phyloP scores from a whole-genome alignment of 2,329 filamentous ascomycete species.

The Alternaria angustiovoidea region DNA sequence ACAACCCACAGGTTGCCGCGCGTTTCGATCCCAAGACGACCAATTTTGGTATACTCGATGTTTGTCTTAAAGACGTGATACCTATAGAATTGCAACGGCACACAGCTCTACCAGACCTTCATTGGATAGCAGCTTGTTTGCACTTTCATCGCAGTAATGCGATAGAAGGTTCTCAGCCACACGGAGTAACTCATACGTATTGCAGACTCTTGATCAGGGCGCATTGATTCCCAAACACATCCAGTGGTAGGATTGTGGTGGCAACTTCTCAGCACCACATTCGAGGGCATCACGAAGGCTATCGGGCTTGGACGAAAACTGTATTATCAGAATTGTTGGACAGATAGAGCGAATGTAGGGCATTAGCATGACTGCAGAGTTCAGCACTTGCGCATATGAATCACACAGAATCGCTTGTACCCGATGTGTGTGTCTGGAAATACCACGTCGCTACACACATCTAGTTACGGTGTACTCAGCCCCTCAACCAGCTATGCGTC shows the following conservation, averaged over 20 bases:
- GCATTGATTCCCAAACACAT: background rate
- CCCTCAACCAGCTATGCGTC: background rate
- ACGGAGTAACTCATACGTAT: background rate
- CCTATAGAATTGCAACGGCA: too few relatives aligned
- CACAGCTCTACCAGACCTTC: too few relatives aligned
- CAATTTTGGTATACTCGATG: background rate
- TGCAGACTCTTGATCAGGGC: background rate
- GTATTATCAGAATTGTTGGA: background rate
- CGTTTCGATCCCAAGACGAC: background rate
- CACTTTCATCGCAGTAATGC: background rate
- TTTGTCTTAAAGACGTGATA: background rate
- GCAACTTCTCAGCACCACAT: background rate
- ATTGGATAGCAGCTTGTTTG: background rate
- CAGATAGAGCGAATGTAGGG: background rate
- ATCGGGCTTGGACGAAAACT: background rate
- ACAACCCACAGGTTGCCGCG: background rate
- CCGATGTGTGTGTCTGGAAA: background rate
- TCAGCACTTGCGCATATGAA: background rate
- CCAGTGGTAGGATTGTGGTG: background rate
- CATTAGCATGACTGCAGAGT: background rate
- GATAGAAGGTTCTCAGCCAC: background rate
- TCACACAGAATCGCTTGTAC: background rate
- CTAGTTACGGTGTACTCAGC: background rate
- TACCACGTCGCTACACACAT: background rate
- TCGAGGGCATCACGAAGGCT: background rate